phyloP scores from a whole-genome alignment of 2,329 filamentous ascomycete species.

The Ophiocordyceps australis region DNA sequence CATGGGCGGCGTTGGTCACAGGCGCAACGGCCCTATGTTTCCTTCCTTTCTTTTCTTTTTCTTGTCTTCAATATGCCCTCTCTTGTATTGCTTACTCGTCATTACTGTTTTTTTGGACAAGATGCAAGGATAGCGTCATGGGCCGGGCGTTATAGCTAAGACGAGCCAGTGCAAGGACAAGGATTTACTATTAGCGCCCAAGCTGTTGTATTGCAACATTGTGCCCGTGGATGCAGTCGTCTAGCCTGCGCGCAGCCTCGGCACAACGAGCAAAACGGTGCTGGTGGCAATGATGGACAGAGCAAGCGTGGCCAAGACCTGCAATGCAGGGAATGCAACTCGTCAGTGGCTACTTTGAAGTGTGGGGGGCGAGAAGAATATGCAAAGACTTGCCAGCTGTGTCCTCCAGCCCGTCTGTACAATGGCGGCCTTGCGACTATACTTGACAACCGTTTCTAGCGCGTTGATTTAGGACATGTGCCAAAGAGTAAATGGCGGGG shows the following conservation, averaged over 20 bases:
- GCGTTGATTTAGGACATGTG: neutral
- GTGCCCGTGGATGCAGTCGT: too few species aligned
- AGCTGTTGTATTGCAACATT: too few species aligned
- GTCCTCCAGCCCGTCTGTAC: constrained; percentile 93
- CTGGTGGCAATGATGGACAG: constrained; percentile 47
- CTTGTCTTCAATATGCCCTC: neutral
- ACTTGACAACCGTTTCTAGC: constrained; percentile 57
- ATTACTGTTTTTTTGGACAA: too few species aligned
- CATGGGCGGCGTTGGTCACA: constrained; percentile 1
- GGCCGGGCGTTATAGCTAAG: too few species aligned
- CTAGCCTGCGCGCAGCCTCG: too few species aligned
- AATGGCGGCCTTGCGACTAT: constrained; percentile 58
- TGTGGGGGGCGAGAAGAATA: neutral
- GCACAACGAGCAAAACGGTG: constrained; percentile 38
- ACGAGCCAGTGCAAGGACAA: too few species aligned
- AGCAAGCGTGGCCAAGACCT: constrained; percentile 46
- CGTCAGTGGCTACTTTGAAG: too few species aligned
- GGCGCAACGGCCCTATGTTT: neutral
- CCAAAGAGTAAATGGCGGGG: too few species aligned
- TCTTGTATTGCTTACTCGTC: neutral
- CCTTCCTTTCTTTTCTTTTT: neutral
- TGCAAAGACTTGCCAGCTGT: constrained; percentile 44
- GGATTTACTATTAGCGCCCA: too few species aligned
- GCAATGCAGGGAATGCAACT: neutral
- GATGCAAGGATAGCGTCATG: too few species aligned